Percentiles rank a stretch among this genome's conserved stretches.
Evolutionary conservation across 2,329 filamentous ascomycete species (phyloP).

Genomic region (Escovopsis sp.): DNA sequence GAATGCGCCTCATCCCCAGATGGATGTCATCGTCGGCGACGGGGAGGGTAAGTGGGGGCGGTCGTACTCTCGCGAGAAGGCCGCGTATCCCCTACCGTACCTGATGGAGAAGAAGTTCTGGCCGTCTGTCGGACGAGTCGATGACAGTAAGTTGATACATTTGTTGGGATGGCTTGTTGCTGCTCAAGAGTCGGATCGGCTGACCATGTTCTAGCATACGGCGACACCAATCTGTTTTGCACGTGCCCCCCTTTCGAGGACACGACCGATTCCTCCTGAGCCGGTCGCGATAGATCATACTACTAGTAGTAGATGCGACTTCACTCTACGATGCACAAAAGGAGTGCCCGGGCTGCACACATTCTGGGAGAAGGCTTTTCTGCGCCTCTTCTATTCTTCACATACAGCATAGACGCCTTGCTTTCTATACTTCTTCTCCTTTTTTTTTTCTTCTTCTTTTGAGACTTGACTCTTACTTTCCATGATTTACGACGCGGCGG

Average conservation of each 20-base stretch:
- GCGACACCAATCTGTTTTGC: slow-evolving; percentile 87
- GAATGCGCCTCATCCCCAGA: slow-evolving; percentile 73
- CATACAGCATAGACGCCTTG: too few relatives aligned
- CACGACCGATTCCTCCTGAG: slow-evolving; percentile 19
- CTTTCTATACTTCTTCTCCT: too few relatives aligned
- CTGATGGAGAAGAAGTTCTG: slow-evolving; percentile 96
- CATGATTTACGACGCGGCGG: too few relatives aligned
- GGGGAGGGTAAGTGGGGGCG: slow-evolving; percentile 54
- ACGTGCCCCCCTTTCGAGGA: slow-evolving; percentile 76
- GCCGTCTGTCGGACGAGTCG: slow-evolving; percentile 72
- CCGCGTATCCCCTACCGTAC: slow-evolving; percentile 72
- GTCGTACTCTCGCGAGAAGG: slow-evolving; percentile 65
- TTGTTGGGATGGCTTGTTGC: background rate
- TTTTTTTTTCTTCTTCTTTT: too few relatives aligned
- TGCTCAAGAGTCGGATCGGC: background rate
- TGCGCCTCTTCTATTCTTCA: too few relatives aligned
- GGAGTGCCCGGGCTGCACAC: too few relatives aligned
- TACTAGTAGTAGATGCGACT: too few relatives aligned
- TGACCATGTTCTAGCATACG: slow-evolving; percentile 46
- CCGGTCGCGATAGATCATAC: background rate
- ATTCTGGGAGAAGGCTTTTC: too few relatives aligned
- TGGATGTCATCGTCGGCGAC: slow-evolving; percentile 53
- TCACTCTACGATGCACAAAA: too few relatives aligned
- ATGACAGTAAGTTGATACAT: slow-evolving; percentile 54
- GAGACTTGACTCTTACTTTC: too few relatives aligned